Evolutionary conservation across 1,284 basidiomycete species (phyloP).

Genomic region (Gymnopus androsaceus): DNA sequence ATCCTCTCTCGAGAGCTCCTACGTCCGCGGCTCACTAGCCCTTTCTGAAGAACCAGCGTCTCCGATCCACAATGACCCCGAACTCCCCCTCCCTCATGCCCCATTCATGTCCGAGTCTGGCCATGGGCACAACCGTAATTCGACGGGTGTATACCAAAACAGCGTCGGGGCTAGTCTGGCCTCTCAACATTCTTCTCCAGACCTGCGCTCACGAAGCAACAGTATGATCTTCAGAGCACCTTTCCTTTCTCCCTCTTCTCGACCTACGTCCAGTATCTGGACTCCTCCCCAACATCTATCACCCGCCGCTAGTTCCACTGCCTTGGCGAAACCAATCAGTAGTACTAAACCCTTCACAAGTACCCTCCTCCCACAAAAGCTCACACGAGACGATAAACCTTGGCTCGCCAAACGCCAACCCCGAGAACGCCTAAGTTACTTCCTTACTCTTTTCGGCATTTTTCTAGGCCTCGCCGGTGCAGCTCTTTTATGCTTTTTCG

Average conservation of each 20-base stretch:
- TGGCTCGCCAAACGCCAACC: conserved; percentile 44
- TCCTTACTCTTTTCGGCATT: conserved; percentile 44
- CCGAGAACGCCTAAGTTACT: conserved; percentile 42
- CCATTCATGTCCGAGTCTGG: conserved; percentile 47
- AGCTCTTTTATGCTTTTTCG: conserved; percentile 45
- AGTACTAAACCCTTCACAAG: conserved; percentile 49
- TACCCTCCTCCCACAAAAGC: conserved; percentile 48
- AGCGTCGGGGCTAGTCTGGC: conserved; percentile 24
- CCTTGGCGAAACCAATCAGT: conserved; percentile 34
- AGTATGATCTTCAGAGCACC: conserved; percentile 58
- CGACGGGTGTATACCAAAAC: conserved; percentile 20
- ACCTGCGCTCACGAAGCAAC: conserved; percentile 31
- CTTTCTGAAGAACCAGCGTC: neutral
- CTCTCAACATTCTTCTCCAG: conserved; percentile 43
- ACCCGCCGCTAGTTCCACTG: conserved; percentile 36
- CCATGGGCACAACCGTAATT: conserved; percentile 17
- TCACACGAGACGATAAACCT: conserved; percentile 54
- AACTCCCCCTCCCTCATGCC: conserved; percentile 34
- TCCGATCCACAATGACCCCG: conserved; percentile 16
- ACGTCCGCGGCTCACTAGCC: neutral
- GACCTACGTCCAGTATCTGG: conserved; percentile 62
- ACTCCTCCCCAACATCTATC: conserved; percentile 49
- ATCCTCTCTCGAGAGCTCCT: conserved; percentile 21
- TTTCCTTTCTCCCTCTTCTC: conserved; percentile 67
- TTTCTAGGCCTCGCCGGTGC: conserved; percentile 44